These are phyloP conservation scores for Castanopsis chinensis DNA, from an alignment of 306 rosid species.

Conservation along the genomic window DNA sequence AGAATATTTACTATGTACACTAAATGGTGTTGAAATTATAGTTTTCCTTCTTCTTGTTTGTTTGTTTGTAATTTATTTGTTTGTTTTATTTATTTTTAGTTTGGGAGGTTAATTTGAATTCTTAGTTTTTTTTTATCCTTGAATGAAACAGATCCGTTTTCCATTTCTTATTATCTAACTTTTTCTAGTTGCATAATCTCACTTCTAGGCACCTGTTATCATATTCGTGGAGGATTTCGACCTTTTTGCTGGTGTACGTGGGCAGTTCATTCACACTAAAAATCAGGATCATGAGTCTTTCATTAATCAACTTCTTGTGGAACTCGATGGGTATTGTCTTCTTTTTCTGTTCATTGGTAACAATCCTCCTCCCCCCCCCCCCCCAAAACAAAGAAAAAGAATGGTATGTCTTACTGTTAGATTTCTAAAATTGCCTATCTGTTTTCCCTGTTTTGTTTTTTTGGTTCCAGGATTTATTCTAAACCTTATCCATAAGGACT, in stretches of 20 bases:
- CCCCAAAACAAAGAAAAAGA: too few species aligned
- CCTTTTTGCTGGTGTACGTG: conserved; percentile 98
- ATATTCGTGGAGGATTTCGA: conserved; percentile 98
- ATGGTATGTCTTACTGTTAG: not conserved
- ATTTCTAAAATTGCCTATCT: not conserved
- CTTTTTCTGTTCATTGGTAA: conserved; percentile 17
- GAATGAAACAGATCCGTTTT: not conserved
- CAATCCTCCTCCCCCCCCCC: not conserved
- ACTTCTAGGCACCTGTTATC: conserved; percentile 88
- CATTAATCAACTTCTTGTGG: conserved; percentile 98
- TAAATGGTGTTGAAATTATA: not conserved
- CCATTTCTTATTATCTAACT: conserved; percentile 15
- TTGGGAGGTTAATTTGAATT: not conserved
- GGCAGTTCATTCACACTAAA: conserved; percentile 80
- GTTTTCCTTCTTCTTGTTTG: not conserved
- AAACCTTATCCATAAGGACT: not conserved
- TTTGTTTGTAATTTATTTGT: too few species aligned
- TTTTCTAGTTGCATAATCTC: conserved; percentile 28
- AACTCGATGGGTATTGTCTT: conserved; percentile 87
- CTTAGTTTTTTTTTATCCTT: conserved; percentile 14
- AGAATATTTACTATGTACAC: not conserved
- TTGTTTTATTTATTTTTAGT: too few species aligned
- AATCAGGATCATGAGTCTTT: conserved; percentile 96
- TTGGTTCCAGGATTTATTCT: not conserved
- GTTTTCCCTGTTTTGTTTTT: not conserved